These are phyloP conservation scores for Huntiella moniliformis DNA, from an alignment of 2,329 filamentous ascomycete species.

Conservation along the genomic window DNA sequence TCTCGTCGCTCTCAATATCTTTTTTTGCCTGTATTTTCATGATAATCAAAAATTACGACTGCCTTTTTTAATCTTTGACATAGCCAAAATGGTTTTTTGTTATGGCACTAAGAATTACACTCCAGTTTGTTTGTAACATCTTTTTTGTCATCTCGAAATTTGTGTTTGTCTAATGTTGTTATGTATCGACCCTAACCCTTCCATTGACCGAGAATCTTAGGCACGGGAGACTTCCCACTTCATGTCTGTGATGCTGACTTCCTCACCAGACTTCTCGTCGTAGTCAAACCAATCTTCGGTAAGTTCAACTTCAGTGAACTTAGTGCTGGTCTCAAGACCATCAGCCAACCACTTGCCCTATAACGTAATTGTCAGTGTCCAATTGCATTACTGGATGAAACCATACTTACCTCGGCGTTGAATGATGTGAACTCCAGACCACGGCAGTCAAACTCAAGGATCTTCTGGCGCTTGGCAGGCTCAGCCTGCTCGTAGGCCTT, in stretches of 20 bases:
- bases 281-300: slow-evolving; percentile 96
- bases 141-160: too few species aligned
- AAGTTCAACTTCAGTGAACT: slow-evolving; percentile 68
- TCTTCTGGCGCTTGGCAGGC: slow-evolving; percentile 55
- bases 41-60: not conserved
- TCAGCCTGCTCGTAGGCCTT: slow-evolving; percentile 51
- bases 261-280: slow-evolving; percentile 78
- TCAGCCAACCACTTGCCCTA: slow-evolving; percentile 82
- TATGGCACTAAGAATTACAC: too few species aligned
- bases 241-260: slow-evolving; percentile 80
- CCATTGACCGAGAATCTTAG: slow-evolving; percentile 21
- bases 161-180: too few species aligned
- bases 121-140: too few species aligned
- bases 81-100: too few species aligned
- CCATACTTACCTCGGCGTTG: slow-evolving; percentile 52
- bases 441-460: slow-evolving; percentile 84
- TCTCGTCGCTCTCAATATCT: slow-evolving; percentile 26
- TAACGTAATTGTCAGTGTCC: not conserved
- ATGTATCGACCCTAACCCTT: not conserved
- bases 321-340: slow-evolving; percentile 60
- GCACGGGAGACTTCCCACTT: slow-evolving; percentile 69
- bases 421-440: slow-evolving; percentile 87
- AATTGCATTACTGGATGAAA: slow-evolving; percentile 5
- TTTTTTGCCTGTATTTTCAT: slow-evolving; percentile 12
- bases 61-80: too few species aligned